These are phyloP conservation scores for Pyropia haitanensis DNA, from an alignment of 23 red algal species.

Conservation along the genomic window DNA sequence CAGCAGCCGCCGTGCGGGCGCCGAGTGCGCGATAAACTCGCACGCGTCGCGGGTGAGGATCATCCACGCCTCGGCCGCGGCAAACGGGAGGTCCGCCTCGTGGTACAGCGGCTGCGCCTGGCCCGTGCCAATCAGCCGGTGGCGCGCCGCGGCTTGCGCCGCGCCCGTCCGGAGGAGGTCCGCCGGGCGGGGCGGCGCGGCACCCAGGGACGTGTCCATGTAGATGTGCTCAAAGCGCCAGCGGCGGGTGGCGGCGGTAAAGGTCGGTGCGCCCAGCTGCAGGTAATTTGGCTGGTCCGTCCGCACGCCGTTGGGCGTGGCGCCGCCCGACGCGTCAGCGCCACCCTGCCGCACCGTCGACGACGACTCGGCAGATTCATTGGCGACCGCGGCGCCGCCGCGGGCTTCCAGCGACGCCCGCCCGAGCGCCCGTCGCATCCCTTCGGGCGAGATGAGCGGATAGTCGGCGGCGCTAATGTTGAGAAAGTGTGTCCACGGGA, in stretches of 20 bases:
- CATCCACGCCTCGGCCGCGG: slow-evolving; percentile 70
- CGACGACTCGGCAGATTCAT: no score
- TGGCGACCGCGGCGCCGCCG: no score
- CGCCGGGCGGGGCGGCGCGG: not conserved
- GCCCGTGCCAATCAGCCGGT: slow-evolving; percentile 24
- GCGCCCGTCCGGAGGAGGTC: not conserved
- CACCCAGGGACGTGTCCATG: slow-evolving; percentile 35
- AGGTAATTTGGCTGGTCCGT: slow-evolving; percentile 29
- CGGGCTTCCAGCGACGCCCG: not conserved
- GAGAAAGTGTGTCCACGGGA: slow-evolving; percentile 60
- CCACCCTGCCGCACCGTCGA: no score
- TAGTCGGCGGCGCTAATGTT: slow-evolving; percentile 83
- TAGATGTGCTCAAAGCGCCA: slow-evolving; percentile 44
- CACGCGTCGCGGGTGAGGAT: slow-evolving; percentile 40
- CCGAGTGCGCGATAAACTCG: slow-evolving; percentile 13
- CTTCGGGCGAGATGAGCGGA: slow-evolving; percentile 51
- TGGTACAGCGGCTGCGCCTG: slow-evolving; percentile 34
- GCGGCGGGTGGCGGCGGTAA: slow-evolving; percentile 19
- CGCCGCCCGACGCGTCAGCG: slow-evolving; percentile 4
- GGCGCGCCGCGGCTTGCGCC: slow-evolving; percentile 7
- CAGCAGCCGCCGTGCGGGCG: slow-evolving; percentile 39
- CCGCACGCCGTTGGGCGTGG: no score
- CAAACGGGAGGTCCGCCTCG: slow-evolving; percentile 32
- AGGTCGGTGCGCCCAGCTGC: not conserved
- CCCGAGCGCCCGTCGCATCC: slow-evolving; percentile 18